A percentile compares a stretch with the other conserved stretches of the same genome.
These are phyloP conservation scores for Erysimum cheiranthoides DNA, from an alignment of 345 rosid species.

Conservation along the genomic window DNA sequence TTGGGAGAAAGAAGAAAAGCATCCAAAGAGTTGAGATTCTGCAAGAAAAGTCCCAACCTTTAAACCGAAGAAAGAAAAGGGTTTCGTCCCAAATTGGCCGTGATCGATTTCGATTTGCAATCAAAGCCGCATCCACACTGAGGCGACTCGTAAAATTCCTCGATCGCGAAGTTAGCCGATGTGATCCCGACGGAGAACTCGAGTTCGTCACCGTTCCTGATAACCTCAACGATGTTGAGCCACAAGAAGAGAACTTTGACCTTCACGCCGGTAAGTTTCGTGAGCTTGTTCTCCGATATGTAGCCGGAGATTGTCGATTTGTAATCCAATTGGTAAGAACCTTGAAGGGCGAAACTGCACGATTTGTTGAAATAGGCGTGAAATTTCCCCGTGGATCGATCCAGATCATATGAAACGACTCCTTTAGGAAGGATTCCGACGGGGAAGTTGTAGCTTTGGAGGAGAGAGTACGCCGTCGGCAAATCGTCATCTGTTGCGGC, in stretches of 20 bases:
- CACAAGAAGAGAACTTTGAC: slow-evolving; percentile 89
- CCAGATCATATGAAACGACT: slow-evolving; percentile 63
- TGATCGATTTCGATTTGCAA: slow-evolving; percentile 49
- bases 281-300: slow-evolving; percentile 64
- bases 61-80: slow-evolving; percentile 66
- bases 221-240: slow-evolving; percentile 89
- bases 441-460: slow-evolving; percentile 74
- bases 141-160: slow-evolving; percentile 81
- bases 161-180: slow-evolving; percentile 78
- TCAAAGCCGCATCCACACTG: slow-evolving; percentile 95
- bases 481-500: slow-evolving; percentile 33
- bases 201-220: slow-evolving; percentile 64
- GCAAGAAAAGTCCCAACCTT: slow-evolving; percentile 11
- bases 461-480: slow-evolving; percentile 65
- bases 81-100: slow-evolving; percentile 48
- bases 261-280: slow-evolving; percentile 72
- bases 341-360: slow-evolving; percentile 84
- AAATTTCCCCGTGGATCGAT: slow-evolving; percentile 65
- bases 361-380: slow-evolving; percentile 63
- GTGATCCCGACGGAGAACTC: slow-evolving; percentile 92
- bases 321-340: slow-evolving; percentile 83
- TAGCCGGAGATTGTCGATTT: slow-evolving; percentile 69
- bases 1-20: background rate
- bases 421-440: slow-evolving; percentile 83
- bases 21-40: background rate